Percentiles rank a stretch among this genome's conserved stretches.
Conservation (phyloP, 169 alveolate species). For the Plasmodium gonderi region DNA sequence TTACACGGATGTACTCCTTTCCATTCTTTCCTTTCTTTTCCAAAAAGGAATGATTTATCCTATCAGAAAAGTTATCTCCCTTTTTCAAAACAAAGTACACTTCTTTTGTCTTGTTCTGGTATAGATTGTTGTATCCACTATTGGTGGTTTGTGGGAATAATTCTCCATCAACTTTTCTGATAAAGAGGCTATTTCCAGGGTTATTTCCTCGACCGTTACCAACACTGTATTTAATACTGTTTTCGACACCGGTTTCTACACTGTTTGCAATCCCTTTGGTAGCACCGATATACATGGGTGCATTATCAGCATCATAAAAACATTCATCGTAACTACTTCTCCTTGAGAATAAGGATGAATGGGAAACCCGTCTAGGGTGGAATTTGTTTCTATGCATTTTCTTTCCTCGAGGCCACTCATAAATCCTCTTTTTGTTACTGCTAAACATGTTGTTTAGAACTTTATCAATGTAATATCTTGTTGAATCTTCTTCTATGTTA, state of each 20-base stretch:
- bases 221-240: neutral
- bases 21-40: neutral
- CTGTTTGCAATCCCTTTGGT: neutral
- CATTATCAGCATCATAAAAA: neutral
- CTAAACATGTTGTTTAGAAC: conserved; percentile 57
- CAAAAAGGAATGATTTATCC: neutral
- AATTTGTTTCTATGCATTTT: neutral
- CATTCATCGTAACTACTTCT: conserved; percentile 2
- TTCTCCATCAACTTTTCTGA: neutral
- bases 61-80: neutral
- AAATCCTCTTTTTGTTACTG: conserved; percentile 8
- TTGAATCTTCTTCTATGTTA: conserved; percentile 49
- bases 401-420: neutral
- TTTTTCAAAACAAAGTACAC: conserved; percentile 5
- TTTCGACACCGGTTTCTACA: neutral
- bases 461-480: conserved; percentile 37
- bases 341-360: too few species aligned
- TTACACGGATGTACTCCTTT: neutral
- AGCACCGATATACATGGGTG: neutral
- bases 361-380: too few species aligned
- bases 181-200: neutral
- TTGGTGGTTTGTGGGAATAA: neutral
- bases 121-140: neutral
- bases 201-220: neutral
- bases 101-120: neutral